These are phyloP conservation scores for Chaetomium globosum DNA, from an alignment of 2,329 filamentous ascomycete species.

Conservation along the genomic window DNA sequence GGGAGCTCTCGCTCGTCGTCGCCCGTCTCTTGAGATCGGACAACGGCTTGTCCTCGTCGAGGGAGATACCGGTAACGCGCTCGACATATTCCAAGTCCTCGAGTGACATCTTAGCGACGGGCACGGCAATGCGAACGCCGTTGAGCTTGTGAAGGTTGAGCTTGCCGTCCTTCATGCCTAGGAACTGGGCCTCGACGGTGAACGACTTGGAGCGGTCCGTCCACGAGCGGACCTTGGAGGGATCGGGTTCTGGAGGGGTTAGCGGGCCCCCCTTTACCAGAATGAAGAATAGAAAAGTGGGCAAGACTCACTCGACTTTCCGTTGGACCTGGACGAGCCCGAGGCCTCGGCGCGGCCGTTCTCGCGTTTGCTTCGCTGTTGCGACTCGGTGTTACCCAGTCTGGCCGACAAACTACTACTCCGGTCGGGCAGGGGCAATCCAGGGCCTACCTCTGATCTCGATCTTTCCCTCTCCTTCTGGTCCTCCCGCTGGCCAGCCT, in stretches of 20 bases:
- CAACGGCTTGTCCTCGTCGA: slow-evolving; percentile 92
- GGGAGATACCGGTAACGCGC: slow-evolving; percentile 77
- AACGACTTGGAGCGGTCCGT: slow-evolving; percentile 94
- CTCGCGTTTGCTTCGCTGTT: slow-evolving; percentile 73
- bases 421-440: slow-evolving; percentile 74
- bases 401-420: slow-evolving; percentile 74
- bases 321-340: slow-evolving; percentile 62
- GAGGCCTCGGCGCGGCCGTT: slow-evolving; percentile 62
- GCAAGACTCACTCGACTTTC: slow-evolving; percentile 72
- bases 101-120: slow-evolving; percentile 90
- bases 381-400: slow-evolving; percentile 62
- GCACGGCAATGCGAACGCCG: slow-evolving; percentile 96
- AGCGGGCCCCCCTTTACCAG: slow-evolving; percentile 20
- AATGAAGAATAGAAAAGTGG: background rate
- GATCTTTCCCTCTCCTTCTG: slow-evolving; percentile 47
- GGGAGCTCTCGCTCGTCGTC: slow-evolving; percentile 33
- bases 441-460: slow-evolving; percentile 72
- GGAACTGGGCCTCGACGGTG: slow-evolving; percentile 94
- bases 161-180: slow-evolving; percentile 91
- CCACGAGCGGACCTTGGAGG: slow-evolving; percentile 84
- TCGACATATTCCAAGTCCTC: slow-evolving; percentile 97
- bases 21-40: slow-evolving; percentile 70
- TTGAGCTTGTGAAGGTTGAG: slow-evolving; percentile 98
- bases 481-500: slow-evolving; percentile 60
- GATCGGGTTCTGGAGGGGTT: slow-evolving; percentile 69